Percentiles rank a stretch among this genome's conserved stretches.
Evolutionary conservation across 1,284 basidiomycete species (phyloP).

Genomic region (Volvariella volvacea): DNA sequence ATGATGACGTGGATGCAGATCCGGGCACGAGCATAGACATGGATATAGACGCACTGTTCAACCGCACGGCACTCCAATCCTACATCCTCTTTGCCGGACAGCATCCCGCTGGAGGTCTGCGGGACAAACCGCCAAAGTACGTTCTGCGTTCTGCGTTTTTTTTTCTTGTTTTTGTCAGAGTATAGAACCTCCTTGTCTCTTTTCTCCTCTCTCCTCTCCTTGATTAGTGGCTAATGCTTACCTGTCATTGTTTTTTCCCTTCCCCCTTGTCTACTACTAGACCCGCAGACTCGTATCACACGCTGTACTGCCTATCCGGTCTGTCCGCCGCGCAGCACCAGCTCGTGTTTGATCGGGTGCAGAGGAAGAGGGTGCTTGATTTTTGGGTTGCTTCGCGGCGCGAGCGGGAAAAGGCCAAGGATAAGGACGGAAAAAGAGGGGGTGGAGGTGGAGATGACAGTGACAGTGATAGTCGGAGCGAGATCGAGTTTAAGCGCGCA

Average conservation of each 20-base stretch:
- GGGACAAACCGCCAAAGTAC: conserved; percentile 94
- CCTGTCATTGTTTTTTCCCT: no score
- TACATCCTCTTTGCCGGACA: conserved; percentile 88
- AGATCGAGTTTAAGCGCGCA: no score
- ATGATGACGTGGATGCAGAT: no score
- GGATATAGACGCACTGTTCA: conserved; percentile 40
- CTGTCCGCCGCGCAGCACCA: conserved; percentile 84
- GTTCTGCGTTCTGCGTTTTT: no score
- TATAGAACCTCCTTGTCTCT: no score
- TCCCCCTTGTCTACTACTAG: conserved; percentile 28
- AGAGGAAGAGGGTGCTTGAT: neutral
- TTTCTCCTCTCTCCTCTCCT: conserved; percentile 3
- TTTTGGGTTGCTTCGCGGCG: no score
- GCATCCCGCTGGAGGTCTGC: conserved; percentile 75
- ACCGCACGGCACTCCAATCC: conserved; percentile 74
- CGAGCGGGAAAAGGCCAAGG: no score
- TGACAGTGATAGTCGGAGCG: no score
- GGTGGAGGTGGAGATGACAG: no score
- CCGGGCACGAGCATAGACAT: conserved; percentile 2
- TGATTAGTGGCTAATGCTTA: conserved; percentile 1
- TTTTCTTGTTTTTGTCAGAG: neutral
- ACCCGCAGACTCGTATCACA: conserved; percentile 84
- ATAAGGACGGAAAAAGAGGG: no score
- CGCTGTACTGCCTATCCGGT: conserved; percentile 84
- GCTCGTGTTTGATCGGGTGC: conserved; percentile 21